Percentiles rank a stretch among this genome's conserved stretches.
These are phyloP conservation scores for Podospora comata DNA, from an alignment of 495 filamentous ascomycete genomes.

Conservation along the genomic window DNA sequence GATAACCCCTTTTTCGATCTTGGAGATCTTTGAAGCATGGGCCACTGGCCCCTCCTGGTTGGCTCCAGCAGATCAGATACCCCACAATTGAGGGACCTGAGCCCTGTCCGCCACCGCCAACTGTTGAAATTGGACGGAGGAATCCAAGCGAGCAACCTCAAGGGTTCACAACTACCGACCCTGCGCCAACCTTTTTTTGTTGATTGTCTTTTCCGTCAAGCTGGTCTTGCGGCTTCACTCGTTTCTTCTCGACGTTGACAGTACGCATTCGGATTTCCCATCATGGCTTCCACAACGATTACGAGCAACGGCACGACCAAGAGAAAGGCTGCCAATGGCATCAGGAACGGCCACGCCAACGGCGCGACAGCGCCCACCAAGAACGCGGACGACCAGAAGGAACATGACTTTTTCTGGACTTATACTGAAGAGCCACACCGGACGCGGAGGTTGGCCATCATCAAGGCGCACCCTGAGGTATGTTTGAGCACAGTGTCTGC, in stretches of 20 bases:
- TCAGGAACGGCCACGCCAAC: constrained; percentile 14
- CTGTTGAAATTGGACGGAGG: constrained; percentile 1
- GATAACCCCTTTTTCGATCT: constrained; percentile 14
- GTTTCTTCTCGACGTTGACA: constrained; percentile 2
- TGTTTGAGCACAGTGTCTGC: not conserved
- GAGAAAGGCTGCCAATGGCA: constrained; percentile 26
- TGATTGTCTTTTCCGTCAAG: constrained; percentile 5
- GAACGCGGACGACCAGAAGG: constrained; percentile 39
- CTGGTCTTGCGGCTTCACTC: not conserved
- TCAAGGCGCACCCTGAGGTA: constrained; percentile 98
- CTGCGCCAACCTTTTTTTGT: not conserved
- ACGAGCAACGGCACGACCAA: constrained; percentile 18
- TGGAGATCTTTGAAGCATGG: constrained; percentile 4
- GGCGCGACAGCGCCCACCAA: constrained; percentile 14
- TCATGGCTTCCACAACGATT: constrained; percentile 26
- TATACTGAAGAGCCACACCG: constrained; percentile 98
- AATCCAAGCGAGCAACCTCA: not conserved
- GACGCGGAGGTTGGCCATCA: constrained; percentile 85
- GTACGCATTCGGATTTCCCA: not conserved
- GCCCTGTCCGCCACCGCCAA: not conserved
- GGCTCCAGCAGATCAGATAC: constrained; percentile 1
- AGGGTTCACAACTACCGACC: constrained; percentile 6
- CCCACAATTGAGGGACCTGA: not conserved
- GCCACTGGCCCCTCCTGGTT: not conserved
- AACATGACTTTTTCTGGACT: constrained; percentile 75